Conservation (phyloP, 805 yeast genomes). For the Barnettozyma vustinii region DNA sequence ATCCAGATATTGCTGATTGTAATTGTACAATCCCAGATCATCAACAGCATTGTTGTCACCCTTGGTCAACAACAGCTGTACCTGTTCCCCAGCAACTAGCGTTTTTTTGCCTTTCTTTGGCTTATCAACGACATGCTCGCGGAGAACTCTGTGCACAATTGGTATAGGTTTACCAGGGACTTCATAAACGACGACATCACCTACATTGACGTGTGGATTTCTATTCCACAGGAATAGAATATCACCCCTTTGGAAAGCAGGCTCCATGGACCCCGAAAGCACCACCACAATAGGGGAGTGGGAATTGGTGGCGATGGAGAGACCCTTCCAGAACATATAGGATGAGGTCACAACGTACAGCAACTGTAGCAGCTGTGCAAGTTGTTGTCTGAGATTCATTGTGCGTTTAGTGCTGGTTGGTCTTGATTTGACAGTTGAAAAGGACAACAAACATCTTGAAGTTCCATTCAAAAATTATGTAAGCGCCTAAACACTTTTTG, state of each 20-base stretch:
- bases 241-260: conserved; percentile 98
- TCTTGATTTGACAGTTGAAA: background rate
- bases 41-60: conserved; percentile 95
- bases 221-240: conserved; percentile 89
- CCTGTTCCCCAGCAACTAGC: conserved; percentile 62
- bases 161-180: conserved; percentile 76
- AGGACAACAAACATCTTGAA: background rate
- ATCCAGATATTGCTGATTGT: conserved; percentile 69
- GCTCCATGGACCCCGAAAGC: conserved; percentile 98
- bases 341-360: conserved; percentile 83
- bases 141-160: conserved; percentile 91
- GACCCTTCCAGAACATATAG: conserved; percentile 84
- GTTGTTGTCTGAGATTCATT: conserved; percentile 60
- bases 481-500: background rate
- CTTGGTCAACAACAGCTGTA: conserved; percentile 80
- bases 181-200: conserved; percentile 93
- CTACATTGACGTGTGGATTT: conserved; percentile 59
- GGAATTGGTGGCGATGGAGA: conserved; percentile 71
- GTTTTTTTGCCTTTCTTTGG: conserved; percentile 79
- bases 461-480: background rate
- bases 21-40: conserved; percentile 80
- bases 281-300: conserved; percentile 96
- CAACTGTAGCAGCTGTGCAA: conserved; percentile 63
- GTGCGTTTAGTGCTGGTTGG: background rate
- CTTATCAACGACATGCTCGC: conserved; percentile 61